Evolutionary conservation across 768 basidiomycete genomes (phyloP).

Genomic region (Lentinus tigrinus): DNA sequence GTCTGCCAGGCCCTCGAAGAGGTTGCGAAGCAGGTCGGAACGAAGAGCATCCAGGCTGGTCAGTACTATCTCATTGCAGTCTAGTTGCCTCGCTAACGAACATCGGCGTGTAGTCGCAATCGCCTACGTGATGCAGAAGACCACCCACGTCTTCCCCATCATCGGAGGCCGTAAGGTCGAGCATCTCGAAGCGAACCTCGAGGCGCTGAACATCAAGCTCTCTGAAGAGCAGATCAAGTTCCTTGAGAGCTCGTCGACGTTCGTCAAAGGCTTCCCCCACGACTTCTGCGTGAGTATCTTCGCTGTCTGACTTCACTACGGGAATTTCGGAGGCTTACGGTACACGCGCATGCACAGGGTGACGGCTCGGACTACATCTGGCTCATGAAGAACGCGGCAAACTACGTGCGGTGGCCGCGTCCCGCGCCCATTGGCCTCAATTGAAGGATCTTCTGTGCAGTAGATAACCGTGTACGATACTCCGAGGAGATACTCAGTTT

Average conservation of each 20-base stretch:
- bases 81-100: neutral
- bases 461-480: too few relatives aligned
- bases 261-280: slow-evolving; percentile 47
- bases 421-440: too few relatives aligned
- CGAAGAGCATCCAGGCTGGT: slow-evolving; percentile 14
- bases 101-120: slow-evolving; percentile 41
- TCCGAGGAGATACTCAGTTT: too few relatives aligned
- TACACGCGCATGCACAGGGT: too few relatives aligned
- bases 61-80: neutral
- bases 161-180: slow-evolving; percentile 52
- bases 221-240: slow-evolving; percentile 43
- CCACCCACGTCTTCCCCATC: slow-evolving; percentile 39
- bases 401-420: neutral
- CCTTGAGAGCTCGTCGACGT: slow-evolving; percentile 41
- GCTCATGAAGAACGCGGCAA: too few relatives aligned
- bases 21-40: slow-evolving; percentile 50
- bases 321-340: too few relatives aligned
- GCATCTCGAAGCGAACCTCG: slow-evolving; percentile 47
- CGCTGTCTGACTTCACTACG: too few relatives aligned
- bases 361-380: too few relatives aligned
- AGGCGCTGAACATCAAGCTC: slow-evolving; percentile 47
- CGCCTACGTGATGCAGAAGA: slow-evolving; percentile 54
- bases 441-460: too few relatives aligned
- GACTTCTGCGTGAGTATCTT: slow-evolving; percentile 21
- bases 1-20: slow-evolving; percentile 46